These are phyloP conservation scores for Gillenia trifoliata DNA, from an alignment of 306 rosid species.

Conservation along the genomic window DNA sequence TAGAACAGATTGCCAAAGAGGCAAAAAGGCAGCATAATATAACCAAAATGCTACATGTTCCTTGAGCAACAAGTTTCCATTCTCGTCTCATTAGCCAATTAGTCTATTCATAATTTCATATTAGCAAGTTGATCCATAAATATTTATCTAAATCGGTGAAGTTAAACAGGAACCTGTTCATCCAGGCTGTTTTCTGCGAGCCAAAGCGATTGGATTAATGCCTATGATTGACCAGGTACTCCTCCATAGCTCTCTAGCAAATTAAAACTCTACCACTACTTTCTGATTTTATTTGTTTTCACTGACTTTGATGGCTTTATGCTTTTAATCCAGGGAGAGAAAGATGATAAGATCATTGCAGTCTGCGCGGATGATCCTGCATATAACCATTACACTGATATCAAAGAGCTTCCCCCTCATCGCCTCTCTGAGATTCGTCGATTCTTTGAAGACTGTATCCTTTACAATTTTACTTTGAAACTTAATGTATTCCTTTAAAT, in stretches of 20 bases:
- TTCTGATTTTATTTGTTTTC: neutral
- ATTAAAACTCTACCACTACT: conserved; percentile 1
- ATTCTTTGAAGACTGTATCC: conserved; percentile 97
- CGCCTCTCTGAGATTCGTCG: conserved; percentile 84
- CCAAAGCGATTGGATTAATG: conserved; percentile 78
- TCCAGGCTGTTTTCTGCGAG: conserved; percentile 78
- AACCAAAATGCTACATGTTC: neutral
- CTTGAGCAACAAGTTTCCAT: neutral
- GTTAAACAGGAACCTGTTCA: conserved; percentile 60
- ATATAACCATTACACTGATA: conserved; percentile 69
- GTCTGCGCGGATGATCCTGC: conserved; percentile 97
- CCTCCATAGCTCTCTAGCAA: conserved; percentile 3
- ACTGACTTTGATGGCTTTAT: neutral
- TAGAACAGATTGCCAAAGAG: neutral
- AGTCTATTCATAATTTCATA: neutral
- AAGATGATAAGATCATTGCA: conserved; percentile 94
- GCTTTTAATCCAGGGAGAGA: conserved; percentile 58
- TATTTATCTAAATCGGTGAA: conserved; percentile 14
- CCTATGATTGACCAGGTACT: conserved; percentile 84
- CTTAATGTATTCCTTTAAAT: conserved; percentile 4
- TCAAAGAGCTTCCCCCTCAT: conserved; percentile 77
- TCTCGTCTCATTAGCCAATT: too few species aligned
- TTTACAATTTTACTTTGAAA: conserved; percentile 10
- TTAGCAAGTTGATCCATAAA: neutral
- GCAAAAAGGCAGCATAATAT: neutral